Evolutionary conservation across 2,329 filamentous ascomycete genomes (phyloP).

Genomic region (Arthrobotrys conoides): DNA sequence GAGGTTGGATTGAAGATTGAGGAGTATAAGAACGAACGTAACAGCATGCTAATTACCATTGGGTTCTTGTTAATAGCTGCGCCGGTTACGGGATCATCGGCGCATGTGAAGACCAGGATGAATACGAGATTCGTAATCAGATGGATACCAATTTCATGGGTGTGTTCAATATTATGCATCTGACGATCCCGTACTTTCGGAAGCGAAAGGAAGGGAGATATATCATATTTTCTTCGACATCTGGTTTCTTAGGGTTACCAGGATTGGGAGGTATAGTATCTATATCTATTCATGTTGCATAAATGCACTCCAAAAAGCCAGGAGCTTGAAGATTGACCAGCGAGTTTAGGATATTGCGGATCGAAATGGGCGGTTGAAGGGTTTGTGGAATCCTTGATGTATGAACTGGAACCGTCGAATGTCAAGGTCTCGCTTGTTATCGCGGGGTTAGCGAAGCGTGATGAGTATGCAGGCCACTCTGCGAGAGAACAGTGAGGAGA

Average conservation of each 20-base stretch:
- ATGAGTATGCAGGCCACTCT: conserved; percentile 72
- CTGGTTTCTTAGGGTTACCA: conserved; percentile 91
- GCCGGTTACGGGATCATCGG: conserved; percentile 94
- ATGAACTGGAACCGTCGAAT: conserved; percentile 91
- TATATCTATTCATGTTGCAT: conserved; percentile 1
- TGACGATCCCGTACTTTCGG: conserved; percentile 88
- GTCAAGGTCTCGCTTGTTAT: conserved; percentile 95
- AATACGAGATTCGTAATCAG: conserved; percentile 92
- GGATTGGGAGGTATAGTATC: conserved; percentile 78
- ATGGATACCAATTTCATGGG: conserved; percentile 99
- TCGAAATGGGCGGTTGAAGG: conserved; percentile 98
- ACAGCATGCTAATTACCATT: conserved; percentile 1
- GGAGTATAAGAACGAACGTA: conserved; percentile 34
- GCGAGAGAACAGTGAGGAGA: background rate
- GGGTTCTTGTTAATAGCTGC: conserved; percentile 69
- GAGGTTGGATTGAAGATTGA: background rate
- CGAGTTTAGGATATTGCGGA: conserved; percentile 79
- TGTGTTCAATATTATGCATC: conserved; percentile 90
- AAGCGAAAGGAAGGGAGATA: conserved; percentile 83
- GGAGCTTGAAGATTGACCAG: background rate
- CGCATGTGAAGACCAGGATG: conserved; percentile 95
- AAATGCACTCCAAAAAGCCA: background rate
- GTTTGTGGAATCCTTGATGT: conserved; percentile 94
- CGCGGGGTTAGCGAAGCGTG: conserved; percentile 86
- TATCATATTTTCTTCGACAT: conserved; percentile 93